These are phyloP conservation scores for Nicotiana rustica DNA, from an alignment of 305 asterid genomes.

Conservation along the genomic window DNA sequence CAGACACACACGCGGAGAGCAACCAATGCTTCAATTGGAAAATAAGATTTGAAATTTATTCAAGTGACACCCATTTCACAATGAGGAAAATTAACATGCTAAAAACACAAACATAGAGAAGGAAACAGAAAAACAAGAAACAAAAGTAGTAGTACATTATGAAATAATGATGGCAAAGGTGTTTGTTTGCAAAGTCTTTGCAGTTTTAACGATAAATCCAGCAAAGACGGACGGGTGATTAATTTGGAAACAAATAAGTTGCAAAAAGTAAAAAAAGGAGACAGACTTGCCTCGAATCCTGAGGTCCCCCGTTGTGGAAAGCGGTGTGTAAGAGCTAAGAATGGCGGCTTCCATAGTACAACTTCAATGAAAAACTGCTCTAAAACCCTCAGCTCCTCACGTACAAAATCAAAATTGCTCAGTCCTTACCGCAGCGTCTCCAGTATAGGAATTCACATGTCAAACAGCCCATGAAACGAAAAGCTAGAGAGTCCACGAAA, in stretches of 20 bases:
- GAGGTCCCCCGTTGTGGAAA: slow-evolving; percentile 32
- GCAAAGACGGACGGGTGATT: background rate
- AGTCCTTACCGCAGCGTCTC: background rate
- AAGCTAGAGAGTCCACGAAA: background rate
- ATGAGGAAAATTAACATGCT: slow-evolving; percentile 15
- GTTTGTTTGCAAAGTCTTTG: background rate
- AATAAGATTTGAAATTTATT: background rate
- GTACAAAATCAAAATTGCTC: background rate
- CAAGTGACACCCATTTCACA: slow-evolving; percentile 16
- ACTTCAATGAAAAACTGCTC: slow-evolving; percentile 1
- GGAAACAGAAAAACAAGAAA: background rate
- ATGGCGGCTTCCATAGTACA: slow-evolving; percentile 67
- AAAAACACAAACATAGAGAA: background rate
- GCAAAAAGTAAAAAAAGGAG: background rate
- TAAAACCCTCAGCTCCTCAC: background rate
- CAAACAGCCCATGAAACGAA: background rate
- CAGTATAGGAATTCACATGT: background rate
- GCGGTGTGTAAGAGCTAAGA: slow-evolving; percentile 52
- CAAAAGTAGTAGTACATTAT: background rate
- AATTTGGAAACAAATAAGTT: background rate
- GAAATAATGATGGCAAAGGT: background rate
- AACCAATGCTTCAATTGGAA: background rate
- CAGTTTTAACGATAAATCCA: background rate
- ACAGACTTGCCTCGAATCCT: slow-evolving; percentile 41
- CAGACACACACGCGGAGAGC: background rate